Evolutionary conservation across 495 filamentous ascomycete species (phyloP).

Genomic region (Aspergillus heteromorphus): DNA sequence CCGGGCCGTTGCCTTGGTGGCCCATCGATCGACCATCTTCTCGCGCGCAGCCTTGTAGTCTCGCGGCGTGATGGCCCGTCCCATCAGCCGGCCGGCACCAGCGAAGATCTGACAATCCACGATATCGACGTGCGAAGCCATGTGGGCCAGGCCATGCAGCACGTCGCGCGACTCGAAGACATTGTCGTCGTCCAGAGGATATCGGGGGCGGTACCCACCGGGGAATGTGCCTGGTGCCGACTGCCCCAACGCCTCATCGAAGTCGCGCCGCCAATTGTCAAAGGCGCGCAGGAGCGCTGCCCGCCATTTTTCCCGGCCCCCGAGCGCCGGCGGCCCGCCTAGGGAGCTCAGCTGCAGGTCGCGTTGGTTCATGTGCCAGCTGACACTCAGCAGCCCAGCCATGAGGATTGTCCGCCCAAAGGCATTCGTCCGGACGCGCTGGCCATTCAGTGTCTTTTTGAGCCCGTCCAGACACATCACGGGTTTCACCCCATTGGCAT

Average conservation of each 20-base stretch:
- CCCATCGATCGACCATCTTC: slow-evolving; percentile 86
- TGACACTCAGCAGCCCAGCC: slow-evolving; percentile 88
- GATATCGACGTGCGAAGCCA: slow-evolving; percentile 97
- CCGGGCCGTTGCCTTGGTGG: slow-evolving; percentile 82
- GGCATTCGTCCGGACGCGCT: slow-evolving; percentile 84
- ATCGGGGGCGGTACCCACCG: slow-evolving; percentile 37
- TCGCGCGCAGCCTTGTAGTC: slow-evolving; percentile 77
- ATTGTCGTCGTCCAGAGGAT: slow-evolving; percentile 59
- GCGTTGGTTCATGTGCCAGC: slow-evolving; percentile 97
- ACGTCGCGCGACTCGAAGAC: slow-evolving; percentile 84
- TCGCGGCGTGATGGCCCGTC: slow-evolving; percentile 73
- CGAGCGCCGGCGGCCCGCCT: slow-evolving; percentile 71
- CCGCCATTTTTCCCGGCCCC: slow-evolving; percentile 90
- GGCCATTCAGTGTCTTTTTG: slow-evolving; percentile 81
- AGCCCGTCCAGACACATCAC: slow-evolving; percentile 88
- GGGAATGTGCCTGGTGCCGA: slow-evolving; percentile 33
- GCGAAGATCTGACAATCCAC: slow-evolving; percentile 98
- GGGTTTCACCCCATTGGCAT: slow-evolving; percentile 78
- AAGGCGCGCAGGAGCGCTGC: slow-evolving; percentile 82
- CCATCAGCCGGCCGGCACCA: slow-evolving; percentile 75
- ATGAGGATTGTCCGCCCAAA: slow-evolving; percentile 96
- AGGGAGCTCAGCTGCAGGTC: slow-evolving; percentile 92
- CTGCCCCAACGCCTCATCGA: slow-evolving; percentile 73
- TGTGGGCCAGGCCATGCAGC: slow-evolving; percentile 89
- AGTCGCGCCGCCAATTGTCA: slow-evolving; percentile 92